Evolutionary conservation across 1,284 basidiomycete species (phyloP).

Genomic region (Ceratobasidium sp.): DNA sequence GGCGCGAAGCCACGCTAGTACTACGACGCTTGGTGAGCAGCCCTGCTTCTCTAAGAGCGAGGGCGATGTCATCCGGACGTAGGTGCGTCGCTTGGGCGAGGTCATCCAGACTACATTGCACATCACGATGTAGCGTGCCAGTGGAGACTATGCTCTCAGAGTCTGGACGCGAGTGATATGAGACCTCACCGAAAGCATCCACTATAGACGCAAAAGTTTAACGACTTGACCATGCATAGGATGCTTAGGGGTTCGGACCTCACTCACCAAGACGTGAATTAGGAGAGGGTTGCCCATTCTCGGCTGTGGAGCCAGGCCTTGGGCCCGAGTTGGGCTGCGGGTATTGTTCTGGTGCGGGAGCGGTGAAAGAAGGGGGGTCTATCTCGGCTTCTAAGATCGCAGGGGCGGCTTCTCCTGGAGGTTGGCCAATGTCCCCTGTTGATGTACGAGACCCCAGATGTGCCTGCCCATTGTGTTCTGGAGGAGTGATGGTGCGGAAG

Average conservation of each 20-base stretch:
- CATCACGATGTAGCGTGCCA: conserved; percentile 63
- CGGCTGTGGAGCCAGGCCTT: neutral
- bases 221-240: neutral
- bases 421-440: neutral
- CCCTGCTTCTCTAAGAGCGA: conserved; percentile 87
- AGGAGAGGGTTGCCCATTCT: neutral
- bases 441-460: neutral
- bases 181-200: conserved; percentile 14
- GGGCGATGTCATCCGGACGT: conserved; percentile 84
- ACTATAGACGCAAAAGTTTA: conserved; percentile 1
- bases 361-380: neutral
- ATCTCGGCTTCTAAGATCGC: conserved; percentile 1
- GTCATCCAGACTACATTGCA: conserved; percentile 71
- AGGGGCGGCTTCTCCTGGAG: neutral
- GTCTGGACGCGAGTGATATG: conserved; percentile 55
- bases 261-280: conserved; percentile 48
- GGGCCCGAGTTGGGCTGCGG: neutral
- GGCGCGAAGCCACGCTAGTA: neutral
- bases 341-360: conserved; percentile 8
- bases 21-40: conserved; percentile 60
- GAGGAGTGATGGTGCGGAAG: conserved; percentile 56
- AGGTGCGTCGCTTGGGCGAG: conserved; percentile 83
- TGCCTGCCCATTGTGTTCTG: conserved; percentile 9
- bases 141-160: conserved; percentile 58
- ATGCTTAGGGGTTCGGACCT: conserved; percentile 42